Evolutionary conservation across 495 filamentous ascomycete genomes (phyloP).

Genomic region (Neurospora hispaniola): DNA sequence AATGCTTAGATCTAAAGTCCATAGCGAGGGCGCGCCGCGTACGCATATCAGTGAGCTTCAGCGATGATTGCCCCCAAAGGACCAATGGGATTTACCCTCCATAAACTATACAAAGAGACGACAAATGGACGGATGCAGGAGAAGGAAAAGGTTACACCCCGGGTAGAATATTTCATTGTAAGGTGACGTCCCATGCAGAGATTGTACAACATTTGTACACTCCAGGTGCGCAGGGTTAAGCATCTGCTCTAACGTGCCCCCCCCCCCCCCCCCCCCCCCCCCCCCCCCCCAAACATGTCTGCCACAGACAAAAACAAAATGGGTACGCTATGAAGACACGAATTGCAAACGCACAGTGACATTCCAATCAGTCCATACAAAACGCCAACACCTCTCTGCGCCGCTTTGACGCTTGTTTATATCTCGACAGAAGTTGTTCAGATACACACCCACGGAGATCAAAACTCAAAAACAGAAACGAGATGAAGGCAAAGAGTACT

Average conservation of each 20-base stretch:
- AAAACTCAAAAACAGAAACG: not conserved
- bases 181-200: not conserved
- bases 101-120: not conserved
- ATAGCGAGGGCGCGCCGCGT: not conserved
- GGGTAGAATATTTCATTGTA: not conserved
- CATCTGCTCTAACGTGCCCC: not conserved
- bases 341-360: not conserved
- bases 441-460: not conserved
- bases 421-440: not conserved
- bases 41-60: not conserved
- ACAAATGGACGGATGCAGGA: not conserved
- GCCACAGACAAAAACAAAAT: not conserved
- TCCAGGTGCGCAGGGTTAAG: not conserved
- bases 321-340: not conserved
- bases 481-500: not conserved
- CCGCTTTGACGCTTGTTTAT: not conserved
- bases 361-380: not conserved
- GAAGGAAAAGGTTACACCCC: not conserved
- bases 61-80: not conserved
- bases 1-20: not conserved
- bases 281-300: no score
- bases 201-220: not conserved
- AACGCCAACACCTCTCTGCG: not conserved
- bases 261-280: no score
- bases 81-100: not conserved